Percentiles rank a stretch among this genome's conserved stretches.
These are phyloP conservation scores for Pleurotus eryngii DNA, from an alignment of 768 basidiomycete genomes.

Conservation along the genomic window DNA sequence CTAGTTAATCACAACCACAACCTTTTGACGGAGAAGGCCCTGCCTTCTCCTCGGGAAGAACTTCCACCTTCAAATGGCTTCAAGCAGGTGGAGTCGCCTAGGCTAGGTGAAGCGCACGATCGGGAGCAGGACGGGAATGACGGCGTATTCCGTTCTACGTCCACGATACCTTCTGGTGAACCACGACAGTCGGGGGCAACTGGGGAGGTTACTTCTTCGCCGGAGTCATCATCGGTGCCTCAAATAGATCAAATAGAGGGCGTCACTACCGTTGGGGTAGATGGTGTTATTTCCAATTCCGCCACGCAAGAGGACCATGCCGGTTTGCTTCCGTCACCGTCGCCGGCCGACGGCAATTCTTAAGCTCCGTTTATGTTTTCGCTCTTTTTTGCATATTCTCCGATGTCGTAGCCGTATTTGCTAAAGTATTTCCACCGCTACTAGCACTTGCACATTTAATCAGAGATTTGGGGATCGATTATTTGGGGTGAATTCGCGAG, in stretches of 20 bases:
- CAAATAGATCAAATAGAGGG: not conserved
- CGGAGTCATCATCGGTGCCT: not conserved
- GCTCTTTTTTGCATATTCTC: not conserved
- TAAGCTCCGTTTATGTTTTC: slow-evolving; percentile 3
- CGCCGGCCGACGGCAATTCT: not conserved
- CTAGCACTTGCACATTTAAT: not conserved
- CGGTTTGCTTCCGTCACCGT: not conserved
- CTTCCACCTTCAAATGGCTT: slow-evolving; percentile 15
- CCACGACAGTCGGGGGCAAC: slow-evolving; percentile 36
- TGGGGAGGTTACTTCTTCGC: slow-evolving; percentile 9
- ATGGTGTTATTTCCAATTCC: no score
- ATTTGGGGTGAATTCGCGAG: not conserved
- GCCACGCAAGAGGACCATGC: not conserved
- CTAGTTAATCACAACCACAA: not conserved
- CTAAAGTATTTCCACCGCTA: not conserved
- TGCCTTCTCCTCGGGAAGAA: slow-evolving; percentile 16
- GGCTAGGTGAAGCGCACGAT: slow-evolving; percentile 16
- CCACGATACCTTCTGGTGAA: slow-evolving; percentile 28
- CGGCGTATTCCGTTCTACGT: slow-evolving; percentile 1
- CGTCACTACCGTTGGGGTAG: not conserved
- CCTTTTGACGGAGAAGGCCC: slow-evolving; percentile 6
- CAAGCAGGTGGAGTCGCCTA: slow-evolving; percentile 17
- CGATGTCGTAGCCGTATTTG: not conserved
- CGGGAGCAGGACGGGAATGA: slow-evolving; percentile 11
- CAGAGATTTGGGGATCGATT: no score